Evolutionary conservation across 768 basidiomycete species (phyloP).

Genomic region (Tylopilus intermedius): DNA sequence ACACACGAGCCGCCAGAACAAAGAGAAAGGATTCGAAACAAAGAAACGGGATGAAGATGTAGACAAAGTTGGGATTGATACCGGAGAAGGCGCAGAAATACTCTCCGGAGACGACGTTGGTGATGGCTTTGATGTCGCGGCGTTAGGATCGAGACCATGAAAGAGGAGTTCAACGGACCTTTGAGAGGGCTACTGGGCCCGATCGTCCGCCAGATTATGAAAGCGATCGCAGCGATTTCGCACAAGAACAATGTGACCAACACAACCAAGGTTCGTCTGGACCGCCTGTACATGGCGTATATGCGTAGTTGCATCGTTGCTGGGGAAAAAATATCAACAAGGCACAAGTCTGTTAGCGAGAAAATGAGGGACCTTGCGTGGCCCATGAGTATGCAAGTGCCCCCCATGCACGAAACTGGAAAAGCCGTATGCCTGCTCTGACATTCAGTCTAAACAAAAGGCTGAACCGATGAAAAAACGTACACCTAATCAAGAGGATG

Average conservation of each 20-base stretch:
- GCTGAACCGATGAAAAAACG: neutral
- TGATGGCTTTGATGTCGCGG: slow-evolving; percentile 7
- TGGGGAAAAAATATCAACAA: slow-evolving; percentile 11
- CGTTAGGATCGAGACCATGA: neutral
- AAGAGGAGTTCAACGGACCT: slow-evolving; percentile 11
- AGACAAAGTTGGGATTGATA: slow-evolving; percentile 18
- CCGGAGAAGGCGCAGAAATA: slow-evolving; percentile 23
- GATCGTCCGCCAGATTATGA: slow-evolving; percentile 25
- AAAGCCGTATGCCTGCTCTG: slow-evolving; percentile 22
- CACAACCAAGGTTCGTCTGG: slow-evolving; percentile 17
- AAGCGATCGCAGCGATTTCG: slow-evolving; percentile 22
- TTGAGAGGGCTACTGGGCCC: slow-evolving; percentile 21
- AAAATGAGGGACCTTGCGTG: slow-evolving; percentile 24
- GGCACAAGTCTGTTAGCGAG: neutral
- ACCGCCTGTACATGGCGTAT: slow-evolving; percentile 30
- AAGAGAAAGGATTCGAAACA: slow-evolving; percentile 28
- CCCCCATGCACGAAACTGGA: slow-evolving; percentile 31
- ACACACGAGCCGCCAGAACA: slow-evolving; percentile 17
- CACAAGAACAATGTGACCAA: slow-evolving; percentile 18
- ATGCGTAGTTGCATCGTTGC: slow-evolving; percentile 32
- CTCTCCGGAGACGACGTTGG: neutral
- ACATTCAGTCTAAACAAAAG: neutral
- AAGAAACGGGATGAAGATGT: slow-evolving; percentile 29
- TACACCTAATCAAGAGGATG: slow-evolving; percentile 17
- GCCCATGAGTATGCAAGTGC: slow-evolving; percentile 29